A percentile compares a stretch with the other conserved stretches of the same genome.
phyloP scores from a whole-genome alignment of 805 yeast species.

The Saccharomyces kudriavzevii region DNA sequence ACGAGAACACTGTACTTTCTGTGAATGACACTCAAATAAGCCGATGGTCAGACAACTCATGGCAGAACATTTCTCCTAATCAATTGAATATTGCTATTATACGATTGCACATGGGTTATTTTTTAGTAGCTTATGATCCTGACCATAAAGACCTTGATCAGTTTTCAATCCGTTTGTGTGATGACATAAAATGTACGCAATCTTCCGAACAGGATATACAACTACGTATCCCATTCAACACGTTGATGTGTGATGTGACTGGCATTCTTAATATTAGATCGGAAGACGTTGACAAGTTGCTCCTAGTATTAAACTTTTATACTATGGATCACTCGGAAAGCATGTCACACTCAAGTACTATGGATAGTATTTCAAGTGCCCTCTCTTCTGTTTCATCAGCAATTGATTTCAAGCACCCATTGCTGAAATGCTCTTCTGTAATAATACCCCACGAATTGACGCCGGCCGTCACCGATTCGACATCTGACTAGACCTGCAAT shows the following conservation, averaged over 20 bases:
- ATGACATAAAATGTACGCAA: constrained; percentile 10
- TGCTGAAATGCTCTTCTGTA: not conserved
- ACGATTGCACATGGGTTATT: not conserved
- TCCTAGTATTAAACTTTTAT: not conserved
- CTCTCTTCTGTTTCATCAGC: not conserved
- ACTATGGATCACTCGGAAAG: not conserved
- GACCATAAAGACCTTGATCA: not conserved
- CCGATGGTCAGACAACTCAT: not conserved
- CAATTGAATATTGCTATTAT: not conserved
- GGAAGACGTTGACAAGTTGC: not conserved
- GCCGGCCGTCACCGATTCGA: not conserved
- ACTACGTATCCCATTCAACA: constrained; percentile 3
- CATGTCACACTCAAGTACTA: not conserved
- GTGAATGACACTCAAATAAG: not conserved
- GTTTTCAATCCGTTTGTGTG: not conserved
- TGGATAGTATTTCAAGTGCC: not conserved
- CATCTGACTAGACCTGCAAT: not conserved
- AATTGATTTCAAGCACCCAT: not conserved
- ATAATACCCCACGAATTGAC: not conserved
- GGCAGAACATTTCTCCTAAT: not conserved
- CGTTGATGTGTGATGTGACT: not conserved
- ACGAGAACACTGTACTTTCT: not conserved
- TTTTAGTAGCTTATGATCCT: not conserved
- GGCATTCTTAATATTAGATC: not conserved
- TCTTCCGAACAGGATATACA: constrained; percentile 30